Percentiles rank a stretch among this genome's conserved stretches.
These are phyloP conservation scores for Serpula lacrymans DNA, from an alignment of 768 basidiomycete genomes.

Conservation along the genomic window DNA sequence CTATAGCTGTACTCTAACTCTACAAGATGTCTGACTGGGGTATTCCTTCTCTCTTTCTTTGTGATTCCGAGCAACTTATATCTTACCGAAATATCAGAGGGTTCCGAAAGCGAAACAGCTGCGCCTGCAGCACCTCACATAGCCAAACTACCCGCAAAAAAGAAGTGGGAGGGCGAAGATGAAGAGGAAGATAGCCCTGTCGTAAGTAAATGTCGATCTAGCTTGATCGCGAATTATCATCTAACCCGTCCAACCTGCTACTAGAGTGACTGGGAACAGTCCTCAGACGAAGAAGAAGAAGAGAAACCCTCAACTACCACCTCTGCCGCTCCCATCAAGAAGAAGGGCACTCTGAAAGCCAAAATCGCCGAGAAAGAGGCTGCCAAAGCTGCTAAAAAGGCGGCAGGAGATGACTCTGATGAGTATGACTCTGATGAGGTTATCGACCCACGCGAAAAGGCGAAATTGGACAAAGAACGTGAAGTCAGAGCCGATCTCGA, in stretches of 20 bases:
- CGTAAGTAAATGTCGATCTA: constrained; percentile 45
- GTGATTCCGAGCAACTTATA: constrained; percentile 2
- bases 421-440: constrained; percentile 74
- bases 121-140: constrained; percentile 22
- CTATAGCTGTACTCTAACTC: constrained; percentile 4
- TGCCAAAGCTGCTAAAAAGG: constrained; percentile 51
- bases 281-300: constrained; percentile 59
- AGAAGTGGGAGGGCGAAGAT: constrained; percentile 90
- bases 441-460: constrained; percentile 77
- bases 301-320: constrained; percentile 43
- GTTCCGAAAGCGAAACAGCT: constrained; percentile 32
- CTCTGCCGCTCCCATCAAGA: constrained; percentile 70
- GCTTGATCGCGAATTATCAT: background rate
- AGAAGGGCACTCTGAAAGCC: constrained; percentile 88
- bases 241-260: constrained; percentile 3
- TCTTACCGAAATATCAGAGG: constrained; percentile 32
- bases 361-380: constrained; percentile 93
- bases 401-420: constrained; percentile 37
- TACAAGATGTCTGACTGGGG: constrained; percentile 46
- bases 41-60: constrained; percentile 17
- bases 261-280: constrained; percentile 95
- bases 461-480: constrained; percentile 68
- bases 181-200: constrained; percentile 78
- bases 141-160: constrained; percentile 35
- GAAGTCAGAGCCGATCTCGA: constrained; percentile 87